Conservation (phyloP, 2,329 filamentous ascomycete genomes). For the Diplodia sapinea region DNA sequence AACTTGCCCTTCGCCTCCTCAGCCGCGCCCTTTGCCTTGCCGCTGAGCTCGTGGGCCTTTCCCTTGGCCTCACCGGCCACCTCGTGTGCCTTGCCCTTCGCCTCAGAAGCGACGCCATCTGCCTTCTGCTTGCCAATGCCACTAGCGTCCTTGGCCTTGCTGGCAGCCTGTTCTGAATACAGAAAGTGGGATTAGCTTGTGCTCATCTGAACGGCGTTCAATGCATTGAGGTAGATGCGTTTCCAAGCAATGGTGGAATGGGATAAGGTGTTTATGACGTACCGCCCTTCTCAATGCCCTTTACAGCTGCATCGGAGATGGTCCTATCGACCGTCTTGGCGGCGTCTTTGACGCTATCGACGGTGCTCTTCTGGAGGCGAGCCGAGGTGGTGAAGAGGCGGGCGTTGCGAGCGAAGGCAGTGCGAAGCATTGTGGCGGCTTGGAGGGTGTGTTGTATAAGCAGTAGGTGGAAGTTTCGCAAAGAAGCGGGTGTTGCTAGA, state of each 20-base stretch:
- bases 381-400: constrained; percentile 62
- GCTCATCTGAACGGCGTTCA: neutral
- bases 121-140: constrained; percentile 47
- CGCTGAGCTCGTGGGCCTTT: constrained; percentile 50
- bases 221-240: neutral
- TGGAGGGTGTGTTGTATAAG: neutral
- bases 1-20: constrained; percentile 42
- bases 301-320: constrained; percentile 62
- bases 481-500: neutral
- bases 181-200: neutral
- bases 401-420: constrained; percentile 51
- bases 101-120: constrained; percentile 40
- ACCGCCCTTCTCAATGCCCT: constrained; percentile 68
- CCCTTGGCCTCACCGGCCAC: constrained; percentile 54
- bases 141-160: constrained; percentile 51
- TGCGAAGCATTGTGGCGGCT: constrained; percentile 53
- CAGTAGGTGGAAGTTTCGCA: neutral
- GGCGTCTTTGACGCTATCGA: constrained; percentile 63
- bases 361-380: constrained; percentile 56
- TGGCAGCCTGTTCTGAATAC: constrained; percentile 57
- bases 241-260: no score
- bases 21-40: constrained; percentile 56
- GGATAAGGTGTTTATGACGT: constrained; percentile 44
- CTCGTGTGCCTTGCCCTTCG: constrained; percentile 50
- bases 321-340: constrained; percentile 63